phyloP scores from a whole-genome alignment of 352 stramenopile species.

The Globisporangium spiculum region DNA sequence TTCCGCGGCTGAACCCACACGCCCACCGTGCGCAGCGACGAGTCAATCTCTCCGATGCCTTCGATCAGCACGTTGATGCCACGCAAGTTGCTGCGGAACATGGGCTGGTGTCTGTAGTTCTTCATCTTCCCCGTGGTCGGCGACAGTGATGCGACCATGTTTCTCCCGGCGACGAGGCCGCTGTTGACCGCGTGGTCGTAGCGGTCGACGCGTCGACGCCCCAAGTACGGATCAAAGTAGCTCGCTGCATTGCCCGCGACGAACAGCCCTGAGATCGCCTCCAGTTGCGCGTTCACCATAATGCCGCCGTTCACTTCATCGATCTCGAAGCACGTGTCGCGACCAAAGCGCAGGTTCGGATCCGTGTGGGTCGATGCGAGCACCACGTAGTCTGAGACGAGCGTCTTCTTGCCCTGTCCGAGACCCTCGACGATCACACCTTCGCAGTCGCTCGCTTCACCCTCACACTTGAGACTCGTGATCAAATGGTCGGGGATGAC shows the following conservation, averaged over 20 bases:
- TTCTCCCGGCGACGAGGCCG: constrained; percentile 81
- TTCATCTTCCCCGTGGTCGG: constrained; percentile 55
- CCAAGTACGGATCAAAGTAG: constrained; percentile 89
- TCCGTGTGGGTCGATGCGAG: constrained; percentile 91
- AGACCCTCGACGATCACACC: constrained; percentile 57
- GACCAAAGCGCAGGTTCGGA: constrained; percentile 69
- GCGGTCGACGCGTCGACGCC: constrained; percentile 81
- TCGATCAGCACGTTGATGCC: constrained; percentile 79
- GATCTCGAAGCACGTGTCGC: constrained; percentile 73
- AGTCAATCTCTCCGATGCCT: constrained; percentile 85
- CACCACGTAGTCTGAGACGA: constrained; percentile 89
- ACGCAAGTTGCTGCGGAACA: constrained; percentile 79
- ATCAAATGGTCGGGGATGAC: constrained; percentile 71
- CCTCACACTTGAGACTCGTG: constrained; percentile 65
- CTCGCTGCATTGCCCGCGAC: constrained; percentile 87
- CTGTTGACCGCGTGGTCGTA: constrained; percentile 94
- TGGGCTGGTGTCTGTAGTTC: constrained; percentile 86
- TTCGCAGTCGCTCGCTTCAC: constrained; percentile 35
- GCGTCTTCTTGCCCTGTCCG: constrained; percentile 59
- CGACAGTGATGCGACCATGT: constrained; percentile 73
- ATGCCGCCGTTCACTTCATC: constrained; percentile 87
- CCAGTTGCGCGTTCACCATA: constrained; percentile 88
- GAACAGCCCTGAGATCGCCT: constrained; percentile 88
- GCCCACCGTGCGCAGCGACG: constrained; percentile 66
- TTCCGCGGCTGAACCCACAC: constrained; percentile 73